Conservation (phyloP, 23 red algal genomes). For the Gracilaria vermiculophylla region DNA sequence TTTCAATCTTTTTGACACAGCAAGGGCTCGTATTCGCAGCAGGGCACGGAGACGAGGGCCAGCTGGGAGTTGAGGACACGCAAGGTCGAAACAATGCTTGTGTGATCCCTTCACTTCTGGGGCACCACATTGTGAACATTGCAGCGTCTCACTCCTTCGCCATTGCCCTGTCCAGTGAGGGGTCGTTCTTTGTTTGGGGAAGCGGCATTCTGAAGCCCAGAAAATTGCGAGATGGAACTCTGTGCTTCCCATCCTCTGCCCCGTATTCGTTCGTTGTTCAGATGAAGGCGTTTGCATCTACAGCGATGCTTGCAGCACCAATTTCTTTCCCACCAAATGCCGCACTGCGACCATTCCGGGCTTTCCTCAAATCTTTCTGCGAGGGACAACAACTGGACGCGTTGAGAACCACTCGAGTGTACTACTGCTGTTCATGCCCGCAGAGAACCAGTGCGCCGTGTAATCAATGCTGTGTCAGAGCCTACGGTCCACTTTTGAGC, state of each 20-base stretch:
- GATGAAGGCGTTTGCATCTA: neutral
- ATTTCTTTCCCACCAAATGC: neutral
- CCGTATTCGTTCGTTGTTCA: neutral
- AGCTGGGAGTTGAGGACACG: slow-evolving; percentile 1
- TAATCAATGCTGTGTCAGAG: neutral
- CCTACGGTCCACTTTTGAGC: neutral
- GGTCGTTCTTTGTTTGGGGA: slow-evolving; percentile 5
- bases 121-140: slow-evolving; percentile 12
- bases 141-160: neutral
- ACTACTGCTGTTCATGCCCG: slow-evolving; percentile 2
- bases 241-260: neutral
- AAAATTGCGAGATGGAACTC: neutral
- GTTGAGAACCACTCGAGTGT: neutral
- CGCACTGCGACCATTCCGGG: neutral
- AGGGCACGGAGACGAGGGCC: slow-evolving; percentile 2
- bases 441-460: neutral
- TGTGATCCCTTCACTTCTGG: neutral
- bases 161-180: neutral
- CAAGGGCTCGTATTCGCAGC: slow-evolving; percentile 2
- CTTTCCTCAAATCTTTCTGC: slow-evolving; percentile 3
- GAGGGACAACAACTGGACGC: neutral
- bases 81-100: slow-evolving; percentile 8
- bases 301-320: neutral
- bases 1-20: neutral
- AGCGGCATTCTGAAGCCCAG: neutral